Percentiles rank a stretch among this genome's conserved stretches.
phyloP scores from a whole-genome alignment of 768 basidiomycete species.

The Naganishia antarctica region DNA sequence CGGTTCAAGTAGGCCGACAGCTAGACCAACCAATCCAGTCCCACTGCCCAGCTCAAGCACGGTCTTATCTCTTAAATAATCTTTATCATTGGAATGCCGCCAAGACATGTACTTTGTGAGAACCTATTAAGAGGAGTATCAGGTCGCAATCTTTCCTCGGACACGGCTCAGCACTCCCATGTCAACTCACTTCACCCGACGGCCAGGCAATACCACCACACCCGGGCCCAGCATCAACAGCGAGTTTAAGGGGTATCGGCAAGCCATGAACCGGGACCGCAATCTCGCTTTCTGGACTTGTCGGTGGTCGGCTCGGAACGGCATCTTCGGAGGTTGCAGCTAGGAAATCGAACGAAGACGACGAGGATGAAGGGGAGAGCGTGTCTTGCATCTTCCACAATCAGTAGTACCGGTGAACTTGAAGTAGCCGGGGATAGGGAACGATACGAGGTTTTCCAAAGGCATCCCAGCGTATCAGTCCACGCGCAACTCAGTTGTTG shows the following conservation, averaged over 20 bases:
- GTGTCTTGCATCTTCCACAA: not conserved
- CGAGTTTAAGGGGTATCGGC: constrained; percentile 50
- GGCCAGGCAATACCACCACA: constrained; percentile 93
- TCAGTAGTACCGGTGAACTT: no score
- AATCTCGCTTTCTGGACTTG: constrained; percentile 37
- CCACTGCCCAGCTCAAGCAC: constrained; percentile 84
- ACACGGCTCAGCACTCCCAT: no score
- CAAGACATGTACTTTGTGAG: constrained; percentile 69
- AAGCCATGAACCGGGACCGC: constrained; percentile 34
- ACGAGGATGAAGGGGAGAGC: constrained; percentile 20
- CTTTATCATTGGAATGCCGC: constrained; percentile 46
- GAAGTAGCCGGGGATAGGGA: no score
- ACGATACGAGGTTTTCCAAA: no score
- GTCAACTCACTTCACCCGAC: constrained; percentile 67
- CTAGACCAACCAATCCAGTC: constrained; percentile 86
- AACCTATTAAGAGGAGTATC: constrained; percentile 55
- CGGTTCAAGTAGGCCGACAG: constrained; percentile 63
- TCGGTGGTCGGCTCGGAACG: constrained; percentile 39
- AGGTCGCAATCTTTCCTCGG: not conserved
- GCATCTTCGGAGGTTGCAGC: constrained; percentile 34
- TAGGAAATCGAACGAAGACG: constrained; percentile 33
- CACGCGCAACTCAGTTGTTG: not conserved
- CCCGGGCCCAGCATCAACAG: constrained; percentile 74
- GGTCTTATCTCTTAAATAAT: constrained; percentile 57
- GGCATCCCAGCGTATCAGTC: no score